Evolutionary conservation across 805 yeast species (phyloP), one percentile per base, ranked within the genome.

Genomic region (Barnettozyma pratensis): DNA sequence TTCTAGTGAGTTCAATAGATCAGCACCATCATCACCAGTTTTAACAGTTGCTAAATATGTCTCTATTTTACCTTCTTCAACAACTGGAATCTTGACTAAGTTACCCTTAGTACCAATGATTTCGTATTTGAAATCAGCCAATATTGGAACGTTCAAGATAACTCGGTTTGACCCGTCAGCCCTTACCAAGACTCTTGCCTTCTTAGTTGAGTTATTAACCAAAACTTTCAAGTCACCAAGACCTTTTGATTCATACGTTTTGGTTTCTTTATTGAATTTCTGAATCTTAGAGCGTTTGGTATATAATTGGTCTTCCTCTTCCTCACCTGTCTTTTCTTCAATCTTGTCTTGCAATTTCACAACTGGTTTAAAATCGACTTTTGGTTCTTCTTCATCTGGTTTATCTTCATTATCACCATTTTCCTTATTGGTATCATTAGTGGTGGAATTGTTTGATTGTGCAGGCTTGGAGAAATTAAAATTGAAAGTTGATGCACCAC

Each of bases 101-200:
- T 81, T 79, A 31, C 87, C 84, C 63, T 83, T 76, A 4, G 37
- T 31, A 43, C 92, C 82, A 48, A 81, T 70, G 4, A 77, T 72
- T 9, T 76, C 71, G 63, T 89, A 91, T 1, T 70, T 71, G 50
- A 88, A 69, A 44, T 77, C 79, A 46, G 75, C 75, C 8, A 77
- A 70, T 9, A 90, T 65, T n/a, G 73, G 67, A 11, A 81, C 71
- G 63, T 92, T 92, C 51, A 92, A 67, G 41, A 92, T 65, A 12
- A 90, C 82, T 57, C 96, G 78, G 37, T 85, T 84, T 37, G 89
- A 82, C 30, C 96, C 97, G 48, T 91, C 98, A 0, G 97, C 87
- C 59, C 98, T 80, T 25, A 92, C 76, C 36, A 92, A 69, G 11
- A 87, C 68, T 63, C 98, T 80, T 3, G 82, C 63, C 61, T 87